These are phyloP conservation scores for Daldinia decipiens DNA, from an alignment of 495 filamentous ascomycete species.

Conservation along the genomic window DNA sequence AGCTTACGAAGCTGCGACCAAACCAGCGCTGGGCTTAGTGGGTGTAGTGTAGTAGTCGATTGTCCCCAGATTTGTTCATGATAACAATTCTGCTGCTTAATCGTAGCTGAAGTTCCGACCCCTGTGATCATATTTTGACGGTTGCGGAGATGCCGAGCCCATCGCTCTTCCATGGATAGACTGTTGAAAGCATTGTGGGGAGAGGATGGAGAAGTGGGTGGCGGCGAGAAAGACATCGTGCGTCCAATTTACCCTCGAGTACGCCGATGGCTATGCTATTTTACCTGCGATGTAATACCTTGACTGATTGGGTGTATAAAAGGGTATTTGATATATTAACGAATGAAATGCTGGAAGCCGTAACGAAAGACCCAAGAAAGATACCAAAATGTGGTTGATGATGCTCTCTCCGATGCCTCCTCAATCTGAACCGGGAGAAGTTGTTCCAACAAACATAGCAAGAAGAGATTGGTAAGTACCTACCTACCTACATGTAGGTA, in stretches of 20 bases:
- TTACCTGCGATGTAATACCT: background rate
- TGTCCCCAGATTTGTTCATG: background rate
- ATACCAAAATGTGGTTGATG: slow-evolving; percentile 21
- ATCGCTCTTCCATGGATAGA: background rate
- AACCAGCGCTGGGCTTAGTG: background rate
- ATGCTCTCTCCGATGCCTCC: slow-evolving; percentile 21
- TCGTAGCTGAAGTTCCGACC: background rate
- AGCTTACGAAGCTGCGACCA: background rate
- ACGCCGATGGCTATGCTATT: background rate
- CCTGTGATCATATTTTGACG: background rate
- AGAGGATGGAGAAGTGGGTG: background rate
- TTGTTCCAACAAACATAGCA: background rate
- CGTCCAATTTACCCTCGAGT: background rate
- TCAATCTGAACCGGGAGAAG: slow-evolving; percentile 1
- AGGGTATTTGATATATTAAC: slow-evolving; percentile 26
- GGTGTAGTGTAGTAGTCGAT: background rate
- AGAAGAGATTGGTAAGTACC: slow-evolving; percentile 7
- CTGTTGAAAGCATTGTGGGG: background rate
- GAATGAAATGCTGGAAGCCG: slow-evolving; percentile 29
- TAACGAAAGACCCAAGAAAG: slow-evolving; percentile 34
- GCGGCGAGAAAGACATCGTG: background rate
- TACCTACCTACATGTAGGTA: too few relatives aligned
- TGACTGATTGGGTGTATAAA: slow-evolving; percentile 11
- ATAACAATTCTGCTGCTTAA: background rate
- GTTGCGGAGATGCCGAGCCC: background rate